A percentile compares a stretch with the other conserved stretches of the same genome.
Evolutionary conservation across 129 eudicot genomes (phyloP).

Genomic region (Heracleum sosnowskyi): DNA sequence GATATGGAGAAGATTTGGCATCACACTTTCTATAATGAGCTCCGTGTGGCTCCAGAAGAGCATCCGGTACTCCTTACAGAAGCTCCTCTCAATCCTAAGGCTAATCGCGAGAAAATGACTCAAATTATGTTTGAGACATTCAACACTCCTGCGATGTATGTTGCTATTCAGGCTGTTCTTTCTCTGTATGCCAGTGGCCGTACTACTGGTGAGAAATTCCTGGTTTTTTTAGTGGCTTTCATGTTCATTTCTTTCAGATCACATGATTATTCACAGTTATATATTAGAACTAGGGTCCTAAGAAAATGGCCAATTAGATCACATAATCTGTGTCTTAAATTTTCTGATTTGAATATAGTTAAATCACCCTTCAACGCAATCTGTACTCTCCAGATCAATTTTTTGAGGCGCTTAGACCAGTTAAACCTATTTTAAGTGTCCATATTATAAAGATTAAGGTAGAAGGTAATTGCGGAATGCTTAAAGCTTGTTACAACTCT

Average conservation of each 20-base stretch:
- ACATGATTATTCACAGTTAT: neutral
- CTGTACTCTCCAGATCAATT: no score
- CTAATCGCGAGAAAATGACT: slow-evolving; percentile 23
- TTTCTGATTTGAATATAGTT: no score
- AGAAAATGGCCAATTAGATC: neutral
- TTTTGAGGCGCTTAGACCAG: no score
- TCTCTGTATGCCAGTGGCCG: slow-evolving; percentile 26
- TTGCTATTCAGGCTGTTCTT: slow-evolving; percentile 21
- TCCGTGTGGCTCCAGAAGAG: slow-evolving; percentile 28
- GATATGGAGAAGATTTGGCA: slow-evolving; percentile 13
- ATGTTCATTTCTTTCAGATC: neutral
- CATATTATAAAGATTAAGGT: no score
- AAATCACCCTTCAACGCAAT: no score
- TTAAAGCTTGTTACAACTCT: no score
- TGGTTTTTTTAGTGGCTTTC: neutral
- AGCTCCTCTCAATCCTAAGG: slow-evolving; percentile 21
- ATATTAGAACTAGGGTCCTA: neutral
- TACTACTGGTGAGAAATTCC: slow-evolving; percentile 17
- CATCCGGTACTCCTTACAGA: slow-evolving; percentile 23
- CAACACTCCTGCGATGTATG: slow-evolving; percentile 12
- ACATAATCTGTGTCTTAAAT: no score
- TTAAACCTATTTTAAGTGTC: no score
- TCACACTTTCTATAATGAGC: slow-evolving; percentile 7
- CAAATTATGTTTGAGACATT: slow-evolving; percentile 11
- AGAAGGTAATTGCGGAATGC: no score